Evolutionary conservation across 2,329 filamentous ascomycete species (phyloP).

Genomic region (Parastagonospora avenae): DNA sequence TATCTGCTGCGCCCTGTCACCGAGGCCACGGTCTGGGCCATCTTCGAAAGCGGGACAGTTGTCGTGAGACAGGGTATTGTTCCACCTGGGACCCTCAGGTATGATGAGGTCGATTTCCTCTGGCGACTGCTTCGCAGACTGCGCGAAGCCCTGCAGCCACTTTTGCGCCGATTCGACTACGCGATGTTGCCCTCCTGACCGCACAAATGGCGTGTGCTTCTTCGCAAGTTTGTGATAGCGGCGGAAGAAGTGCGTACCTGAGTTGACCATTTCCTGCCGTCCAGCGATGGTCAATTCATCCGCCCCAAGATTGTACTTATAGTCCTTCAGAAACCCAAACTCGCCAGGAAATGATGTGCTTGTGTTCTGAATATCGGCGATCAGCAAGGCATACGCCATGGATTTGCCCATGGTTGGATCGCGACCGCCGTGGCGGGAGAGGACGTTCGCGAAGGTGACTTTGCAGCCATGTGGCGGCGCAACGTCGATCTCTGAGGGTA

Average conservation of each 20-base stretch:
- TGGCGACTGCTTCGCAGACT: conserved; percentile 53
- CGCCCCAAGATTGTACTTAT: conserved; percentile 71
- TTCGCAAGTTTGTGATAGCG: conserved; percentile 70
- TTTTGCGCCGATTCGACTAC: conserved; percentile 76
- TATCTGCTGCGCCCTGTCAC: conserved; percentile 55
- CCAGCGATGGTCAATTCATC: conserved; percentile 74
- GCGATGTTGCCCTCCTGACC: conserved; percentile 71
- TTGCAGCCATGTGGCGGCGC: conserved; percentile 70
- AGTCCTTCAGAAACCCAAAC: conserved; percentile 73
- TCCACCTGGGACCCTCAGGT: conserved; percentile 67
- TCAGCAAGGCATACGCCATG: conserved; percentile 64
- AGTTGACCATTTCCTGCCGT: conserved; percentile 71
- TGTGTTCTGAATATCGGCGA: conserved; percentile 68
- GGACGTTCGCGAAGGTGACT: conserved; percentile 77
- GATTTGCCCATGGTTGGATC: conserved; percentile 77
- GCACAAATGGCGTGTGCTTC: conserved; percentile 68
- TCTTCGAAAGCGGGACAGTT: conserved; percentile 73
- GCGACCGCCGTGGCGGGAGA: conserved; percentile 84
- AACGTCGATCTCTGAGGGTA: conserved; percentile 67
- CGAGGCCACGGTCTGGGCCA: conserved; percentile 57
- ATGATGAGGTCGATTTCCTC: conserved; percentile 63
- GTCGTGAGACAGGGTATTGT: conserved; percentile 82
- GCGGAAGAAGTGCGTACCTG: conserved; percentile 75
- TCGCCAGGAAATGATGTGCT: conserved; percentile 62
- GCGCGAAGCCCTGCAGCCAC: conserved; percentile 76